Conservation (phyloP, 1,284 basidiomycete species). For the Irpex sp. region DNA sequence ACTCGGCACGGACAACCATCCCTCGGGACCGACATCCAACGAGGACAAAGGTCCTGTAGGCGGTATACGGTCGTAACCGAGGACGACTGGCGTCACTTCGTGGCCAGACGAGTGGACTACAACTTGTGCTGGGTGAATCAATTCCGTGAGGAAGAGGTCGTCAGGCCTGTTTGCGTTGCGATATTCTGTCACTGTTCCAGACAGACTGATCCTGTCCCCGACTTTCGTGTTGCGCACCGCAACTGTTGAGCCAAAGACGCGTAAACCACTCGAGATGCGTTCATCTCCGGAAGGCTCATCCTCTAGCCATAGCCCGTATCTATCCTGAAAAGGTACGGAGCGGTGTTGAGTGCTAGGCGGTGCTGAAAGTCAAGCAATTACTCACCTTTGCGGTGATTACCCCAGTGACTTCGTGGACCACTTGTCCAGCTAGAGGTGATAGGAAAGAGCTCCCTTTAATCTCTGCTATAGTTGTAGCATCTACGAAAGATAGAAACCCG, state of each 20-base stretch:
- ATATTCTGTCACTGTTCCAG: slow-evolving; percentile 45
- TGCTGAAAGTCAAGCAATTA: background rate
- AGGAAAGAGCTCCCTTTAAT: slow-evolving; percentile 49
- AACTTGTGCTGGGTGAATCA: slow-evolving; percentile 41
- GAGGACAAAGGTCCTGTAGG: slow-evolving; percentile 45
- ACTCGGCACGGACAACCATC: slow-evolving; percentile 51
- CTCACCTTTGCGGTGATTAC: slow-evolving; percentile 39
- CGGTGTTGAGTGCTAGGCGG: background rate
- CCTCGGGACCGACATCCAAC: slow-evolving; percentile 48
- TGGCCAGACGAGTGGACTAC: slow-evolving; percentile 42
- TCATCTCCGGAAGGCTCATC: slow-evolving; percentile 40
- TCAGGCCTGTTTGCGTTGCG: slow-evolving; percentile 36
- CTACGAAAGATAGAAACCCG: background rate
- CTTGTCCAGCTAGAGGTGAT: slow-evolving; percentile 44
- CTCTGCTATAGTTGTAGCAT: slow-evolving; percentile 31
- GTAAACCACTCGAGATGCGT: slow-evolving; percentile 48
- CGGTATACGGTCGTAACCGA: slow-evolving; percentile 51
- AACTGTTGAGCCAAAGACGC: slow-evolving; percentile 40
- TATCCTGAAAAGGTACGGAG: slow-evolving; percentile 27
- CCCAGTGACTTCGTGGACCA: slow-evolving; percentile 44
- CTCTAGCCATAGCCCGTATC: slow-evolving; percentile 49
- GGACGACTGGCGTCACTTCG: slow-evolving; percentile 39
- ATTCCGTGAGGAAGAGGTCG: slow-evolving; percentile 47
- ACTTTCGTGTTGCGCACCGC: slow-evolving; percentile 33
- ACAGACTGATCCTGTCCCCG: slow-evolving; percentile 46